Evolutionary conservation across 768 basidiomycete species (phyloP).

Genomic region (Rickenella mellea): DNA sequence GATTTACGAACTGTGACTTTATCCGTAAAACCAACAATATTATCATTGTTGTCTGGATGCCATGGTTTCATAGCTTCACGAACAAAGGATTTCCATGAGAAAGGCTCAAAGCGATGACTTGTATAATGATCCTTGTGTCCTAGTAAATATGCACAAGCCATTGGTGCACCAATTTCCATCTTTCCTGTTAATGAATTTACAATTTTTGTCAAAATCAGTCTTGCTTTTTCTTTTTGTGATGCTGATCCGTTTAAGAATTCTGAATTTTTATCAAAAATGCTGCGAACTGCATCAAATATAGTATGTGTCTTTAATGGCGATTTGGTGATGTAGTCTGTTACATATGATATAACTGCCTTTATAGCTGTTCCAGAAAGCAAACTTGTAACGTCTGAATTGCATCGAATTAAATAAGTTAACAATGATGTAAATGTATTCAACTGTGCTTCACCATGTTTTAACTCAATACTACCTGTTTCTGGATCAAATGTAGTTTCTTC

Average conservation of each 20-base stretch:
- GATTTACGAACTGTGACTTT: too few relatives aligned
- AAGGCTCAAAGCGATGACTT: conserved; percentile 21
- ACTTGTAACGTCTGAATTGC: conserved; percentile 30
- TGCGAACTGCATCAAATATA: conserved; percentile 23
- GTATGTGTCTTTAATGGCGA: conserved; percentile 25
- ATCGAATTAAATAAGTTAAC: conserved; percentile 24
- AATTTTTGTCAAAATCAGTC: conserved; percentile 25
- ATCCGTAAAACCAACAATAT: conserved; percentile 8
- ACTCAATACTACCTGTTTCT: conserved; percentile 16
- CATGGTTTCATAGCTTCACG: conserved; percentile 13
- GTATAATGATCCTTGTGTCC: conserved; percentile 30
- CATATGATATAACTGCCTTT: conserved; percentile 27
- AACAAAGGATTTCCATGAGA: conserved; percentile 25
- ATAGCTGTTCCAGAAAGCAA: conserved; percentile 30
- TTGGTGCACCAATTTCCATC: conserved; percentile 27
- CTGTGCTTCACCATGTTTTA: conserved; percentile 22
- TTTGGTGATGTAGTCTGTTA: conserved; percentile 37
- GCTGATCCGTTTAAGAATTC: conserved; percentile 10
- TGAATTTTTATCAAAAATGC: conserved; percentile 14
- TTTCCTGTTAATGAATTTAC: conserved; percentile 26
- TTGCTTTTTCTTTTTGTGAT: conserved; percentile 11
- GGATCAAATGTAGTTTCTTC: conserved; percentile 19
- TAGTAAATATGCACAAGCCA: conserved; percentile 25
- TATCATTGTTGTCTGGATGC: conserved; percentile 2
- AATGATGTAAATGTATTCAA: conserved; percentile 25